A percentile compares a stretch with the other conserved stretches of the same genome.
phyloP scores from a whole-genome alignment of 768 basidiomycete species.

The Lepiota brunneoincarnata region DNA sequence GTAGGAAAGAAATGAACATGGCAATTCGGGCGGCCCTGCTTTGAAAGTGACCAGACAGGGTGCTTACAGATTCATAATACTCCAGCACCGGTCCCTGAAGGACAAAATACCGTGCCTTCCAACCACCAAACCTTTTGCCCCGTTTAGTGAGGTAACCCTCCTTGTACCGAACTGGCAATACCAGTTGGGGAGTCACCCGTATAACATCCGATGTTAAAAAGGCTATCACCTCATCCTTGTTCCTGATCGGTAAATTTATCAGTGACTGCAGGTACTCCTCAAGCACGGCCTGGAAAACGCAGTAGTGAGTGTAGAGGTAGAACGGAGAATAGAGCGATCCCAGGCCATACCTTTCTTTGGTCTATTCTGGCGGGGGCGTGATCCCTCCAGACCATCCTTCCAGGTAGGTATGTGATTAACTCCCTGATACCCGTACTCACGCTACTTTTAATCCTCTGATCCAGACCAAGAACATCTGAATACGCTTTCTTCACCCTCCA shows the following conservation, averaged over 20 bases:
- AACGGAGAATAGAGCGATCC: constrained; percentile 22
- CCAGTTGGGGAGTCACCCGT: constrained; percentile 70
- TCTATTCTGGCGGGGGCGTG: constrained; percentile 96
- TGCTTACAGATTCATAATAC: constrained; percentile 90
- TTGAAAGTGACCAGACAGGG: constrained; percentile 13
- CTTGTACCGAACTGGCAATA: constrained; percentile 80
- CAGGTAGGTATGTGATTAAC: constrained; percentile 82
- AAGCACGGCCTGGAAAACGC: constrained; percentile 54
- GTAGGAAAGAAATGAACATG: neutral
- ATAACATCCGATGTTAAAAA: constrained; percentile 92
- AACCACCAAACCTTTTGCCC: constrained; percentile 97
- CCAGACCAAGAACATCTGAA: constrained; percentile 85
- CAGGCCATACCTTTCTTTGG: constrained; percentile 72
- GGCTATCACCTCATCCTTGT: constrained; percentile 84
- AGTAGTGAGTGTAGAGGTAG: neutral
- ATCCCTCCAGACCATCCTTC: constrained; percentile 94
- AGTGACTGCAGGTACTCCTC: constrained; percentile 86
- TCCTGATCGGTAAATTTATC: constrained; percentile 77
- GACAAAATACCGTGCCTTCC: constrained; percentile 96
- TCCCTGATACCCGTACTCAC: constrained; percentile 71
- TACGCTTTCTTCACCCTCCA: constrained; percentile 94
- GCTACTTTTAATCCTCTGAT: constrained; percentile 68
- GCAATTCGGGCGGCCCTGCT: constrained; percentile 22
- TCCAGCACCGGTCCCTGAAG: constrained; percentile 87
- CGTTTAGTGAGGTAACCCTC: constrained; percentile 96